phyloP scores from a whole-genome alignment of 345 rosid genomes.

The Gossypium ekmanianum region DNA sequence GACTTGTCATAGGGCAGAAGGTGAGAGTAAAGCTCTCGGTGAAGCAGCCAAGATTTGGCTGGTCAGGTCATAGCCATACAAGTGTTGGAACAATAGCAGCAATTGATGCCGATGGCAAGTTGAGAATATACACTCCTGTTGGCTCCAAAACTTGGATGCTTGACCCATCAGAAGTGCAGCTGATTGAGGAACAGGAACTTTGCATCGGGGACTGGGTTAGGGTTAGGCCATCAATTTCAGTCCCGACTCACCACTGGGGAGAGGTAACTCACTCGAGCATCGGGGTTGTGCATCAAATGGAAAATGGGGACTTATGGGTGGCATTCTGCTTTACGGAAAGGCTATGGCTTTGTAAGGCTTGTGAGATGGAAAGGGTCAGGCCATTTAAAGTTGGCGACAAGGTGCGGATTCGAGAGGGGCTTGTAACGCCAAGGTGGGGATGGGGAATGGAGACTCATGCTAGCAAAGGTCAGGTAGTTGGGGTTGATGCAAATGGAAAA shows the following conservation, averaged over 20 bases:
- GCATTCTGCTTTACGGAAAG: slow-evolving; percentile 82
- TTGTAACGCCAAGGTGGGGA: slow-evolving; percentile 87
- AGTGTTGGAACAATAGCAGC: slow-evolving; percentile 80
- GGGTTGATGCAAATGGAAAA: slow-evolving; percentile 95
- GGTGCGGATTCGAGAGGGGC: slow-evolving; percentile 69
- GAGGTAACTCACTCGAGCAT: slow-evolving; percentile 86
- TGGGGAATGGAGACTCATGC: slow-evolving; percentile 99
- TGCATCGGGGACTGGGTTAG: slow-evolving; percentile 85
- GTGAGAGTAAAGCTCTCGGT: slow-evolving; percentile 68
- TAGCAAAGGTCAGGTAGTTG: slow-evolving; percentile 84
- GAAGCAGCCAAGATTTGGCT: slow-evolving; percentile 90
- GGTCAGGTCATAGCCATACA: slow-evolving; percentile 88
- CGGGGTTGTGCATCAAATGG: slow-evolving; percentile 88
- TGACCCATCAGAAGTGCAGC: slow-evolving; percentile 85
- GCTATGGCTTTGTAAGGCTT: slow-evolving; percentile 90
- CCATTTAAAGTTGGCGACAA: slow-evolving; percentile 69
- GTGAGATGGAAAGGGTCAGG: slow-evolving; percentile 76
- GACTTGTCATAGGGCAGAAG: slow-evolving; percentile 66
- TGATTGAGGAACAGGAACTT: slow-evolving; percentile 77
- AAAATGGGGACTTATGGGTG: slow-evolving; percentile 74
- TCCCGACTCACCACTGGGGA: slow-evolving; percentile 93
- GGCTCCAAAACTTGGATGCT: slow-evolving; percentile 97
- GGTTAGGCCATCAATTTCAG: slow-evolving; percentile 57
- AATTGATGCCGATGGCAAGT: slow-evolving; percentile 90
- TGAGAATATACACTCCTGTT: slow-evolving; percentile 84